Evolutionary conservation across 108 stramenopile genomes (phyloP).

Genomic region (Aureococcus anophagefferens): DNA sequence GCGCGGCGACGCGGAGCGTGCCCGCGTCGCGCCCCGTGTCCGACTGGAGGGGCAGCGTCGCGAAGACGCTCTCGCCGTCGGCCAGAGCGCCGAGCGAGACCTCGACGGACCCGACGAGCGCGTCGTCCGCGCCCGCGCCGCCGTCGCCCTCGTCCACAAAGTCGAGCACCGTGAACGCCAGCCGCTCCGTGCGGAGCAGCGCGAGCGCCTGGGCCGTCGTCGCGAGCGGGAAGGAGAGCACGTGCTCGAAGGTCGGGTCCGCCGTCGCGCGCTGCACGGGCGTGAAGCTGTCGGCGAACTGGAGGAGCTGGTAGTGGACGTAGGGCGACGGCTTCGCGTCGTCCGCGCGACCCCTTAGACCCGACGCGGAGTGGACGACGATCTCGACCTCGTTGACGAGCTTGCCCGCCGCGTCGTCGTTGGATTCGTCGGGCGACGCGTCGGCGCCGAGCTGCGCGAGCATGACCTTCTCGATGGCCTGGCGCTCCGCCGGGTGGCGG

Average conservation of each 20-base stretch:
- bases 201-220: constrained; percentile 36
- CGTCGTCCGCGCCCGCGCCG: constrained; percentile 8
- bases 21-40: constrained; percentile 12
- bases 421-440: neutral
- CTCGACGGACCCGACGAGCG: constrained; percentile 18
- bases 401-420: constrained; percentile 1
- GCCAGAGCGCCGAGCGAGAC: constrained; percentile 18
- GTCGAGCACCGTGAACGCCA: constrained; percentile 24
- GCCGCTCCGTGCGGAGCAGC: constrained; percentile 22
- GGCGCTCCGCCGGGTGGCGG: constrained; percentile 41
- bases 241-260: constrained; percentile 36
- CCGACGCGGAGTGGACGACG: constrained; percentile 21
- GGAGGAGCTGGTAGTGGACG: constrained; percentile 55
- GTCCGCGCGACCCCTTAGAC: constrained; percentile 7
- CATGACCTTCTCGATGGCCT: constrained; percentile 28
- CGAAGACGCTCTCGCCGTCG: constrained; percentile 14
- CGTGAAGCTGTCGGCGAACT: constrained; percentile 43
- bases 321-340: constrained; percentile 28
- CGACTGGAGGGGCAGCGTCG: constrained; percentile 6
- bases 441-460: neutral
- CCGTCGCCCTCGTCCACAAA: constrained; percentile 15
- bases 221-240: constrained; percentile 28
- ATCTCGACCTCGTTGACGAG: constrained; percentile 46
- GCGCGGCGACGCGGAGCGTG: neutral
- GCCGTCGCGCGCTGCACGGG: constrained; percentile 8